Evolutionary conservation across 495 filamentous ascomycete genomes (phyloP), one percentile per base, ranked within the genome.

Genomic region (Articulospora tetracladia): DNA sequence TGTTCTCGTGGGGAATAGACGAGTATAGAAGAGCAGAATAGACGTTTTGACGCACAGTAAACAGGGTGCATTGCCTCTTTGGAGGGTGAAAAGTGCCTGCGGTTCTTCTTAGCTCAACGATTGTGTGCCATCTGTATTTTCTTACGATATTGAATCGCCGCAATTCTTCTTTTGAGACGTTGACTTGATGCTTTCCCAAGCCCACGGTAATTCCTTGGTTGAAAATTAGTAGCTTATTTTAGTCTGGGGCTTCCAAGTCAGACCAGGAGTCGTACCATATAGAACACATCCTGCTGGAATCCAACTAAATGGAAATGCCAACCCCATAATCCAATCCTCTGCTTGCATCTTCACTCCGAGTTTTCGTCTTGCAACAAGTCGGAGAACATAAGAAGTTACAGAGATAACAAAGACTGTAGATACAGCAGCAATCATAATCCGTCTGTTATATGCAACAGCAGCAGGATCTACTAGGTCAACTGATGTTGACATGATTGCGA

Each of bases 21-120:
- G 75, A 22, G 67, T 69, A 55, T 77, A 74, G 11, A 79, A 66
- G 0, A 72, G 66, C 19, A 80, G 55, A 47, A 80, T 76, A 2
- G 77, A 80, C 11, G 72, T 60, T 54, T 79, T 80, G 62, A 73
- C 72, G 34, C 30, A 57, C 27, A 62, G 30, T 15, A 62, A 25
- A 23, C 28, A 57, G 30, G 53, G 53, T 22, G 44, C 25, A 8
- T 62, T 47, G 26, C 36, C 36, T 55, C 58, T 28, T 50, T 61
- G 58, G 23, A 61, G 36, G 24, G 50, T 55, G 39, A 47, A 55
- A 17, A 61, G 24, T 24, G 58, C 54, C 58, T 61, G 36, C 22
- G 3, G 23, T 20, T 25, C 25, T 50, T 17, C 24, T 30, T 46
- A 23, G 39, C 39, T 44, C n/a, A 32, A 6, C 13, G 30, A 6